Evolutionary conservation across 768 basidiomycete genomes (phyloP), one percentile per base, ranked within the genome.

Genomic region (Kwoniella bestiolae): DNA sequence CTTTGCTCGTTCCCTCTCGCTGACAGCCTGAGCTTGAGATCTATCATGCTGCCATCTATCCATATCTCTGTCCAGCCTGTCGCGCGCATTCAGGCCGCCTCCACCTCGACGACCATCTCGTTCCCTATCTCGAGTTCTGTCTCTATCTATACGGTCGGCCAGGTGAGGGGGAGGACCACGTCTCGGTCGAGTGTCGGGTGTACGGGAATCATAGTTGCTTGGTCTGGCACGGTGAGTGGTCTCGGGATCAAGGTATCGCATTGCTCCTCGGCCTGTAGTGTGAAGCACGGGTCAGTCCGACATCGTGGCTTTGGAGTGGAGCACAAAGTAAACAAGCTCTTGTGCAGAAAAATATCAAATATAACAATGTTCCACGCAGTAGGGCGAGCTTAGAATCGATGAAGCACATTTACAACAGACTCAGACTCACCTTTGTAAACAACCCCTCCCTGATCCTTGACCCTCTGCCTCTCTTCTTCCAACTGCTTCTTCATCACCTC

Each of bases 51-150:
- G 64, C 67, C 72, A 66, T 26, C 47, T 76, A 51, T 67, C 57
- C 73, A 77, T 70, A 31, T 86, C 87, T 70, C 78, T 81, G 56
- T 84, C 82, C 26, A 89, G 88, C 76, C 85, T 83, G 21, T 67
- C 60, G 3, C 66, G 63, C 8, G 41, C 32, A 52, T 18, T 41
- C 1, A 12, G 1, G 16, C 56, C 50, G 87, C 38, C 62, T 35
- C 52, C 41, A 12, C 53, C 16, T 4, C 50, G 38, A 18, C 35
- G 11, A 31, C 28, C 38, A 23, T 31, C 60, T 49, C 44, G 7
- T 14, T 50, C 35, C 6, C 31, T 12, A 1, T 46, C 44, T 63
- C 57, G 21, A 35, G 71, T 35, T 63, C 65, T 66, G 55, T 67
- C 68, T 45, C 47, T 31, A 8, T 59, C 41, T n/a, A 55, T 55